Evolutionary conservation across 108 stramenopile species (phyloP).

Genomic region (Tribonema minus): DNA sequence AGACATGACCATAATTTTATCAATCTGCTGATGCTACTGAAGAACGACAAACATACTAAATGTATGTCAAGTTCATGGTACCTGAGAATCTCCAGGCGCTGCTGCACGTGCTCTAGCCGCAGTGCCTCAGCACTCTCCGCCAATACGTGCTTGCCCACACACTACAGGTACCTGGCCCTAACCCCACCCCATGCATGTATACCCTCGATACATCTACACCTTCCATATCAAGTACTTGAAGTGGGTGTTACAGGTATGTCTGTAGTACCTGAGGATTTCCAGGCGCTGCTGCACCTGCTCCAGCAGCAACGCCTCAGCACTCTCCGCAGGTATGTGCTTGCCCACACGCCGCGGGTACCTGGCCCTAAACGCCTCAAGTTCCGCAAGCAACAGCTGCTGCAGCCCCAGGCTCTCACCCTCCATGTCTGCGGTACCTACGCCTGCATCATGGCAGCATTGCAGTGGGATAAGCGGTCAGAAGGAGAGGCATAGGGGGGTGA

Average conservation of each 20-base stretch:
- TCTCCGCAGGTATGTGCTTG: slow-evolving; percentile 26
- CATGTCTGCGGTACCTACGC: not conserved
- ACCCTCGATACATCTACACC: not conserved
- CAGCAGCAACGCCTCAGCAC: slow-evolving; percentile 10
- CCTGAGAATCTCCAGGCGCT: slow-evolving; percentile 31
- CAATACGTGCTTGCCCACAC: too few species aligned
- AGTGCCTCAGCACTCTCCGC: too few species aligned
- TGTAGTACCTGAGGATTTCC: too few species aligned
- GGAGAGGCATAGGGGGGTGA: not conserved
- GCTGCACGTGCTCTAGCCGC: not conserved
- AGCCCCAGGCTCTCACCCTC: not conserved
- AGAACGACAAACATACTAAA: too few species aligned
- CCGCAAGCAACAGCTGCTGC: slow-evolving; percentile 21
- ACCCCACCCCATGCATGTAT: not conserved
- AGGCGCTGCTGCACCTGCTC: slow-evolving; percentile 21
- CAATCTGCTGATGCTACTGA: too few species aligned
- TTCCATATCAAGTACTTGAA: not conserved
- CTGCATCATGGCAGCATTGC: not conserved
- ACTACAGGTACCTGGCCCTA: too few species aligned
- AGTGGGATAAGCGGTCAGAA: not conserved
- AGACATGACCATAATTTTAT: too few species aligned
- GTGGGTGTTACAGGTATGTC: too few species aligned
- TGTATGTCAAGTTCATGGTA: too few species aligned
- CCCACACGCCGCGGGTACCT: slow-evolving; percentile 26
- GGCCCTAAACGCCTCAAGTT: slow-evolving; percentile 27